phyloP scores from a whole-genome alignment of 2,329 filamentous ascomycete species.

The Geosmithia morbida region DNA sequence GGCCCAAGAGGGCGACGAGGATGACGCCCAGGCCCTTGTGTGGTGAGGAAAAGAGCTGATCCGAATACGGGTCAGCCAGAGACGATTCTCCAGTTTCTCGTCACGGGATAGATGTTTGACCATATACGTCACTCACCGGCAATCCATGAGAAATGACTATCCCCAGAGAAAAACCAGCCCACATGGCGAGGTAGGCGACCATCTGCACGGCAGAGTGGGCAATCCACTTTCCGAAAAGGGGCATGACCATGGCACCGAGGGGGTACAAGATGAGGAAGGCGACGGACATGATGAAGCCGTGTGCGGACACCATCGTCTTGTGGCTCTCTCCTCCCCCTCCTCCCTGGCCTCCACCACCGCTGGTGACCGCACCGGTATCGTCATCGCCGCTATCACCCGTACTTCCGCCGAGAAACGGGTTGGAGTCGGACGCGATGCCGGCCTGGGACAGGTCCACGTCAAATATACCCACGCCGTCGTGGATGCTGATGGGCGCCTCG shows the following conservation, averaged over 20 bases:
- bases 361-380: not conserved
- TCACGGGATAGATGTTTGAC: not conserved
- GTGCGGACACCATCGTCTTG: constrained; percentile 21
- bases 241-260: constrained; percentile 44
- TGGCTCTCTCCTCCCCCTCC: constrained; percentile 4
- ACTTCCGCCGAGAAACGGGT: constrained; percentile 29
- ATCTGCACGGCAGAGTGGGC: constrained; percentile 43
- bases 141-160: not conserved
- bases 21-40: constrained; percentile 44
- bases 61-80: no score
- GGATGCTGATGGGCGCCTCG: constrained; percentile 24
- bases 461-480: constrained; percentile 29
- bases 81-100: no score
- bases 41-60: constrained; percentile 35
- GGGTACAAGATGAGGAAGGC: constrained; percentile 46
- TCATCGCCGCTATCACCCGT: constrained; percentile 4
- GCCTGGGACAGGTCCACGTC: constrained; percentile 33
- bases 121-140: not conserved
- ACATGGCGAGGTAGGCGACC: constrained; percentile 40
- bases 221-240: constrained; percentile 39
- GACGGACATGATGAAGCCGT: constrained; percentile 47
- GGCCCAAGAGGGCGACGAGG: constrained; percentile 34
- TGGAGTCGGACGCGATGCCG: constrained; percentile 28
- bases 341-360: constrained; percentile 1
- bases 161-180: constrained; percentile 44